Evolutionary conservation across 495 filamentous ascomycete species (phyloP).

Genomic region (Aspergillus olivimuriae): DNA sequence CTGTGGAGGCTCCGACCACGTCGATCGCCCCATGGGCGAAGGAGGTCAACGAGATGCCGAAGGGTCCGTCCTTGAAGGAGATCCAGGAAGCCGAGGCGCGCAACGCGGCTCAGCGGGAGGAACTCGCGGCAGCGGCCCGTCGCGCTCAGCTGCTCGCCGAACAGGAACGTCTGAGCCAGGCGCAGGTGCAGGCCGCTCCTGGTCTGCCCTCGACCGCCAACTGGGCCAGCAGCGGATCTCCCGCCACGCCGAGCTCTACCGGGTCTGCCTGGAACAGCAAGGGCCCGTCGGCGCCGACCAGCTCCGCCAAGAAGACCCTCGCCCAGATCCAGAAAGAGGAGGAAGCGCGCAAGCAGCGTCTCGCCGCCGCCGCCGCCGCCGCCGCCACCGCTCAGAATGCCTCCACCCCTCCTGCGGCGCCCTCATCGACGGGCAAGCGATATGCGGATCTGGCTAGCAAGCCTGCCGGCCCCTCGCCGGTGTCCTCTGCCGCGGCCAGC

Average conservation of each 20-base stretch:
- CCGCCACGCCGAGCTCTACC: conserved; percentile 44
- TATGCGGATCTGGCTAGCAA: conserved; percentile 96
- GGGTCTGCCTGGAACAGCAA: conserved; percentile 63
- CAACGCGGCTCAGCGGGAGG: conserved; percentile 87
- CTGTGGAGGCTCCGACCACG: conserved; percentile 50
- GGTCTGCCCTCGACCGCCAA: conserved; percentile 85
- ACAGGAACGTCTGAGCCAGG: conserved; percentile 72
- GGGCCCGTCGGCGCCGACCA: conserved; percentile 37
- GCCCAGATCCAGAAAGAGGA: conserved; percentile 97
- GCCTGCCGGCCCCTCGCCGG: conserved; percentile 36
- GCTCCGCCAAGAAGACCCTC: conserved; percentile 73
- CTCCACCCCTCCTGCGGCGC: conserved; percentile 40
- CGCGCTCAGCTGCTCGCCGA: conserved; percentile 62
- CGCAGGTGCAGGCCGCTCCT: conserved; percentile 48
- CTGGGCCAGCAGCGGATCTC: conserved; percentile 76
- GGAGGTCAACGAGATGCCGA: conserved; percentile 68
- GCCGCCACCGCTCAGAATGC: conserved; percentile 12
- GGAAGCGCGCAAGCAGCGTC: conserved; percentile 74
- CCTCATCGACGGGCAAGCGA: conserved; percentile 63
- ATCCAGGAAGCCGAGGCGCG: conserved; percentile 94
- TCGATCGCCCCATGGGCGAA: conserved; percentile 93
- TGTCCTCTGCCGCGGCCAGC: conserved; percentile 25
- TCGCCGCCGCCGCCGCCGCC: conserved; percentile 49
- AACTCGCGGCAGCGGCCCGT: conserved; percentile 72
- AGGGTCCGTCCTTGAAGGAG: conserved; percentile 89